Evolutionary conservation across 495 filamentous ascomycete genomes (phyloP).

Genomic region (Aspergillus sclerotiicarbonarius): DNA sequence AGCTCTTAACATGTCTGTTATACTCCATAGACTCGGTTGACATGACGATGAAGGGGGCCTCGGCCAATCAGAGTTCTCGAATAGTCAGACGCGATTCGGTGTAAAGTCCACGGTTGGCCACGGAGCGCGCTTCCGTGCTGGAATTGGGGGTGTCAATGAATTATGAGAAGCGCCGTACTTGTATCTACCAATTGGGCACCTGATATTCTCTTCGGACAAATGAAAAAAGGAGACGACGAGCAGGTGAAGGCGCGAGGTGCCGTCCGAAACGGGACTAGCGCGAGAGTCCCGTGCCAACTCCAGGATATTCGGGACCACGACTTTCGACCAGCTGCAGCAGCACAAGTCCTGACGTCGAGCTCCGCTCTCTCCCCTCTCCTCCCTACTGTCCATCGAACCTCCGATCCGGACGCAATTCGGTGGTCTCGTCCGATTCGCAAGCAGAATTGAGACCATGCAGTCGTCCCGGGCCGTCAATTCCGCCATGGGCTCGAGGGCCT

Average conservation of each 20-base stretch:
- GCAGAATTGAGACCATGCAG: constrained; percentile 48
- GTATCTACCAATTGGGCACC: too few relatives aligned
- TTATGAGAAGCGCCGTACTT: not conserved
- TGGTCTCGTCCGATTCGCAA: constrained; percentile 30
- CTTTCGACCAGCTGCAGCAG: constrained; percentile 30
- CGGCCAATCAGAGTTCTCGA: constrained; percentile 20
- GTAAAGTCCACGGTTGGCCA: not conserved
- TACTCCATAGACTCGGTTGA: not conserved
- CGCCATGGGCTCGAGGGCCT: constrained; percentile 43
- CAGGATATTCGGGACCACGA: constrained; percentile 28
- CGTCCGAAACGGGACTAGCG: constrained; percentile 40
- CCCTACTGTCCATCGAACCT: constrained; percentile 10
- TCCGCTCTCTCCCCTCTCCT: constrained; percentile 31
- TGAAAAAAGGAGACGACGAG: not conserved
- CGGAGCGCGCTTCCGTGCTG: not conserved
- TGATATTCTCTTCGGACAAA: too few relatives aligned
- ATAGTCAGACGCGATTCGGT: constrained; percentile 26
- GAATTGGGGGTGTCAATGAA: not conserved
- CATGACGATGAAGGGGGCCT: constrained; percentile 1
- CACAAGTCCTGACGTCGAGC: constrained; percentile 33
- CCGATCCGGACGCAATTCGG: constrained; percentile 21
- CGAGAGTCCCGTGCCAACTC: constrained; percentile 40
- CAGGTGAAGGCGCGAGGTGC: not conserved
- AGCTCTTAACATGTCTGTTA: too few relatives aligned
- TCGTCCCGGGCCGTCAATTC: constrained; percentile 49